Evolutionary conservation across 2,329 filamentous ascomycete species (phyloP).

Genomic region (Akanthomyces muscarius): DNA sequence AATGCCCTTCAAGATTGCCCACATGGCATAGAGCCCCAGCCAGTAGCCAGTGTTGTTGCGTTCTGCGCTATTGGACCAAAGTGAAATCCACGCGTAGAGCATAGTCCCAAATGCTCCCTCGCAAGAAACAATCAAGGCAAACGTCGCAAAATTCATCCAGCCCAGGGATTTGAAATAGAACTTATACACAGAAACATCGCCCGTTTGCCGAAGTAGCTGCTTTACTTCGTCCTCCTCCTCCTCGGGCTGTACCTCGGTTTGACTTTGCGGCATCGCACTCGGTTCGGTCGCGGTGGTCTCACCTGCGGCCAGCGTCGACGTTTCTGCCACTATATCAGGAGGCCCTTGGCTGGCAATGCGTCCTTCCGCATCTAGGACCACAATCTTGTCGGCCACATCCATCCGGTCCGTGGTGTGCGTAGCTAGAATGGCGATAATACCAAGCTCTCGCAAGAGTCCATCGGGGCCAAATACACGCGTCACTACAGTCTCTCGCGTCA

Average conservation of each 20-base stretch:
- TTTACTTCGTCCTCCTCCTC: slow-evolving; percentile 4
- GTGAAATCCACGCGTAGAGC: slow-evolving; percentile 6
- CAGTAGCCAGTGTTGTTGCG: slow-evolving; percentile 12
- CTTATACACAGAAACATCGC: slow-evolving; percentile 11
- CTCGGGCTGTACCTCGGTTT: not conserved
- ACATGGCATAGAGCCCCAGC: slow-evolving; percentile 11
- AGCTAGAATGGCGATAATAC: slow-evolving; percentile 29
- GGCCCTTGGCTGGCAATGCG: slow-evolving; percentile 38
- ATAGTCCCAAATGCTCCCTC: not conserved
- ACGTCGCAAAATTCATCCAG: slow-evolving; percentile 5
- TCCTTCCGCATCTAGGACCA: slow-evolving; percentile 38
- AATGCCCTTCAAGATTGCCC: not conserved
- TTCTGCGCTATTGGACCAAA: slow-evolving; percentile 14
- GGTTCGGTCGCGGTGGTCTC: too few relatives aligned
- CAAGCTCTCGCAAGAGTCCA: slow-evolving; percentile 33
- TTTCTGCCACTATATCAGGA: not conserved
- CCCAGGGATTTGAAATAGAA: slow-evolving; percentile 17
- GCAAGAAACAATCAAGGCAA: not conserved
- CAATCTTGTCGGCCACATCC: slow-evolving; percentile 40
- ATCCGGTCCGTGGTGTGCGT: slow-evolving; percentile 34
- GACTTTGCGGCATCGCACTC: slow-evolving; percentile 34
- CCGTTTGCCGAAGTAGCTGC: not conserved
- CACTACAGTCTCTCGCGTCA: slow-evolving; percentile 40
- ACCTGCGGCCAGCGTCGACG: not conserved
- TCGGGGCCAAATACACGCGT: slow-evolving; percentile 33